phyloP scores from a whole-genome alignment of 768 basidiomycete species.

The Galerina sulciceps region DNA sequence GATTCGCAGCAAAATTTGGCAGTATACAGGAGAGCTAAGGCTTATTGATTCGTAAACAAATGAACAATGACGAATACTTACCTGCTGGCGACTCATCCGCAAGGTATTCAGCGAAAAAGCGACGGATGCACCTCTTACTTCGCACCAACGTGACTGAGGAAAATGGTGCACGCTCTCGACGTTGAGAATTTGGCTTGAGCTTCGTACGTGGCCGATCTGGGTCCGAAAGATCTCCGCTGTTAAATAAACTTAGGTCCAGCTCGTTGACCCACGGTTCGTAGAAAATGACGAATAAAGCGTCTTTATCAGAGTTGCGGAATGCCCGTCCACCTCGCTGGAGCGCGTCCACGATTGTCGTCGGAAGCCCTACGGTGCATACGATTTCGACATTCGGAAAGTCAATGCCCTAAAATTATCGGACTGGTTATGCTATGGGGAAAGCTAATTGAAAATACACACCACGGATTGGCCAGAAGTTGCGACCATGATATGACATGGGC shows the following conservation, averaged over 20 bases:
- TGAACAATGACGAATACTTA: too few species aligned
- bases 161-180: too few species aligned
- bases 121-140: too few species aligned
- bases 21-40: too few species aligned
- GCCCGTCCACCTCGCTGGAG: constrained; percentile 6
- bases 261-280: constrained; percentile 7
- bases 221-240: too few species aligned
- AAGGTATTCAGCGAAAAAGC: too few species aligned
- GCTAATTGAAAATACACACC: constrained; percentile 6
- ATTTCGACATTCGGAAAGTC: constrained; percentile 3
- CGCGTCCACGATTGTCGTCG: neutral
- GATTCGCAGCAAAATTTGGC: too few species aligned
- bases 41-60: too few species aligned
- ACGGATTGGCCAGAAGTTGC: constrained; percentile 18
- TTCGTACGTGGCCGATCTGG: too few species aligned
- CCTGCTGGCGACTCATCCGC: too few species aligned
- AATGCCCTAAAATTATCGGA: neutral
- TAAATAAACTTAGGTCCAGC: neutral
- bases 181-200: too few species aligned
- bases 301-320: neutral
- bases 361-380: constrained; percentile 1
- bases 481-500: constrained; percentile 17
- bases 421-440: neutral
- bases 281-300: constrained; percentile 9
- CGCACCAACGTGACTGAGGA: too few species aligned